phyloP scores from a whole-genome alignment of 2,329 filamentous ascomycete genomes.

The Pseudogymnoascus sp. region DNA sequence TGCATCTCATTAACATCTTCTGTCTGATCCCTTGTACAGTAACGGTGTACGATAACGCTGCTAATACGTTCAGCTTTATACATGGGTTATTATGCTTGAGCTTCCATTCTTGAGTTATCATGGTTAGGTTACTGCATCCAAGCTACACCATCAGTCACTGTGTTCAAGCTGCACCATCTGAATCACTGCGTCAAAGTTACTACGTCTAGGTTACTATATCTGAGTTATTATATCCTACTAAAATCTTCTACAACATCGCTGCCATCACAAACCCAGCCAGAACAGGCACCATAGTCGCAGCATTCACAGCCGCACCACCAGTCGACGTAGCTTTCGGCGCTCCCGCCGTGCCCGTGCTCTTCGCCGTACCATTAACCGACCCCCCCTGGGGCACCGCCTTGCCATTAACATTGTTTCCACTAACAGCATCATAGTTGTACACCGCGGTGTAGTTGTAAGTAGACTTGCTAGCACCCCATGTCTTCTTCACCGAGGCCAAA shows the following conservation, averaged over 20 bases:
- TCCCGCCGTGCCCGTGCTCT: neutral
- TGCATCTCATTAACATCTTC: too few species aligned
- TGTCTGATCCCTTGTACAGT: too few species aligned
- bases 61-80: too few species aligned
- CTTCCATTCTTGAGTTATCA: too few species aligned
- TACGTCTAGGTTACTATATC: neutral
- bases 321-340: neutral
- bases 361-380: neutral
- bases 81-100: too few species aligned
- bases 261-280: neutral
- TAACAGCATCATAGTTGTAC: constrained; percentile 19
- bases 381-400: neutral
- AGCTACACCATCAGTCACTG: too few species aligned
- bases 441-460: constrained; percentile 19
- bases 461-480: constrained; percentile 16
- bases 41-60: too few species aligned
- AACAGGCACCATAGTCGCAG: neutral
- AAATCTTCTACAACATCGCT: neutral
- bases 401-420: constrained; percentile 15
- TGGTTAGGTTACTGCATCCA: too few species aligned
- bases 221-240: neutral
- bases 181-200: neutral
- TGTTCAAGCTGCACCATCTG: too few species aligned
- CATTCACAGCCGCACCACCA: neutral
- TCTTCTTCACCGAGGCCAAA: constrained; percentile 14